Evolutionary conservation across 2,329 filamentous ascomycete species (phyloP), one percentile per base, ranked within the genome.

Genomic region (Paecilomyces dactylethromorphus): DNA sequence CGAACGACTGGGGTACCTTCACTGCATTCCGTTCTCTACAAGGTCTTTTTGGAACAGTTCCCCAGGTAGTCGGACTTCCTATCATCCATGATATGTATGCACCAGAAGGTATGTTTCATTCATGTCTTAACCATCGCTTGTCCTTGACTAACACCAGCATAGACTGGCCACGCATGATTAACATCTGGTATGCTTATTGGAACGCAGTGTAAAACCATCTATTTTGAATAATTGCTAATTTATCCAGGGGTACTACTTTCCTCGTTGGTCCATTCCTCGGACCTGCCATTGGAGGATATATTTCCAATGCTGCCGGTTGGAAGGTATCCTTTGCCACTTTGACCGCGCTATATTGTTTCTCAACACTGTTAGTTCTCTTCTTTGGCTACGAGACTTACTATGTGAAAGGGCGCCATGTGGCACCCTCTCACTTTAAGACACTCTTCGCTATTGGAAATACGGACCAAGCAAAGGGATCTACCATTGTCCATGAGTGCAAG

Each of bases 71-170:
- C 33, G 74, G 74, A 3, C 63, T 76, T 4, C 70, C 72, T 1
- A 75, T 76, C 12, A 75, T 76, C 49, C 70, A 75, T 53, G 72
- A 76, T 56, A 75, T 76, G 68, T 76, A 74, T 59, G 59, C 58
- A 2, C 63, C 66, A 7, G 54, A 68, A 22, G 67, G 68, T 69
- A 52, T 51, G 64, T 54, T 4, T 1, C 13, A 0, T 35, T 22
- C 18, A 12, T 10, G n/a, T 8, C 3, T 15, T 21, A 49, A 8
- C 12, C 6, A 2, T 32, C 3, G 32, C 18, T 5, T 54, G 53
- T 31, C 59, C 8, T 15, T 13, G 15, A 39, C 51, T 53, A 50
- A 53, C 56, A 13, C n/a, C 15, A 55, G 51, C 39, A 50, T 55
- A 65, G 72, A 75, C 55, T 73, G 73, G 69, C 70, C 73, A 3